A percentile compares a stretch with the other conserved stretches of the same genome.
These are phyloP conservation scores for Musa balbisiana DNA, from an alignment of 202 grass and related monocot genomes.

Conservation along the genomic window DNA sequence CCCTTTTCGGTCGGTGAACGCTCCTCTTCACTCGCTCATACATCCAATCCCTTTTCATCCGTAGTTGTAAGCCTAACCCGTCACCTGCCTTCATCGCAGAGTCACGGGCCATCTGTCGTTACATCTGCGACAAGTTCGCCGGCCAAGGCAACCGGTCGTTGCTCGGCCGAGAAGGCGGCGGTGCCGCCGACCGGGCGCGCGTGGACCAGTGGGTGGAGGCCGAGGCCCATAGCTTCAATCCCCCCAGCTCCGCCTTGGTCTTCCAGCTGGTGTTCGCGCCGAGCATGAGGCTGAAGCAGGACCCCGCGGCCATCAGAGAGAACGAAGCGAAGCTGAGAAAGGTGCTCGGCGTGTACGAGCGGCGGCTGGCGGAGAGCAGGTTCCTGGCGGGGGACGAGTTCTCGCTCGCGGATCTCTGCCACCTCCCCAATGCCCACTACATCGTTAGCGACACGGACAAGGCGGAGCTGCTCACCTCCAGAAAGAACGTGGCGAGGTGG, in stretches of 20 bases:
- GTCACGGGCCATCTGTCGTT: constrained; percentile 20
- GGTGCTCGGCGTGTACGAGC: constrained; percentile 14
- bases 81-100: neutral
- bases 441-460: neutral
- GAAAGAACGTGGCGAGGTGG: constrained; percentile 42
- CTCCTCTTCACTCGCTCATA: neutral
- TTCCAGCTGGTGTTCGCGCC: constrained; percentile 19
- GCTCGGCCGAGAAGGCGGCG: neutral
- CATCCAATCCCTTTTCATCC: too few species aligned
- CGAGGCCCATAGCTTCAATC: constrained; percentile 14
- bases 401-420: constrained; percentile 21
- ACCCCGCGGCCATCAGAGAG: neutral
- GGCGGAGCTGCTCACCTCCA: neutral
- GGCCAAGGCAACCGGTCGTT: constrained; percentile 9
- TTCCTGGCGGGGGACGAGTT: constrained; percentile 23
- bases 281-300: neutral
- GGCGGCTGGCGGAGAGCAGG: constrained; percentile 4
- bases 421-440: constrained; percentile 24
- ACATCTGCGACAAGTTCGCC: constrained; percentile 11
- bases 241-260: neutral
- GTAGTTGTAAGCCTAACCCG: neutral
- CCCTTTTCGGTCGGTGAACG: neutral
- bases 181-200: neutral
- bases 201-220: constrained; percentile 20
- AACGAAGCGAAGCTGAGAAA: neutral